Evolutionary conservation across 148 eudicot species (phyloP).

Genomic region (Tetragonia tetragonoides): DNA sequence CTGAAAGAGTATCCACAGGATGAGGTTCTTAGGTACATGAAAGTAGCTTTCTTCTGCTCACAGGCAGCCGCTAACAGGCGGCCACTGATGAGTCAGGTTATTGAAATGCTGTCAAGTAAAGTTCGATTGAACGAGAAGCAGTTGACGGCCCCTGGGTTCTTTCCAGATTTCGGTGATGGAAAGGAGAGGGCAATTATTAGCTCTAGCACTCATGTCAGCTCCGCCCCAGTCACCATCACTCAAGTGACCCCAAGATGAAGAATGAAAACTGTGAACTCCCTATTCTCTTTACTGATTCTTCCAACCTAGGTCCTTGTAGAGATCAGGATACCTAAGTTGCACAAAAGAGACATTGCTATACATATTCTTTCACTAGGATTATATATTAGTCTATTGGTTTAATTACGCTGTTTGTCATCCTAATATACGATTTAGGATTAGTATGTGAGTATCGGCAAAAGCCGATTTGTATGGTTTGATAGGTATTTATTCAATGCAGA

Average conservation of each 20-base stretch:
- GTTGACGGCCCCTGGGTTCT: constrained; percentile 72
- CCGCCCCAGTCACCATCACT: constrained; percentile 56
- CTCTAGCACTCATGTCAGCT: constrained; percentile 55
- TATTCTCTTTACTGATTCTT: constrained; percentile 16
- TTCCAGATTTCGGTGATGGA: constrained; percentile 36
- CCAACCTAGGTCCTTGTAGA: constrained; percentile 3
- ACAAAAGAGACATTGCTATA: not conserved
- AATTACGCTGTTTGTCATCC: not conserved
- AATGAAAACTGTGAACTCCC: not conserved
- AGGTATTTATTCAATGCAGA: too few relatives aligned
- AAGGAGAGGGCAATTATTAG: constrained; percentile 39
- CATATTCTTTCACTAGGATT: not conserved
- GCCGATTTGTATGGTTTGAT: too few relatives aligned
- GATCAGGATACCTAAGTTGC: not conserved
- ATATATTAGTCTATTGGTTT: not conserved
- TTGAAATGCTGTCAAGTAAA: constrained; percentile 71
- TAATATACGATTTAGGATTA: not conserved
- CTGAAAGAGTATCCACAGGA: constrained; percentile 59
- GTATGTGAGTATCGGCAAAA: not conserved
- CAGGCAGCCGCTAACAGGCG: constrained; percentile 73
- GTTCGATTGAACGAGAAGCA: constrained; percentile 62
- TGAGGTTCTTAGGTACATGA: constrained; percentile 57
- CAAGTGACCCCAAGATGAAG: constrained; percentile 66
- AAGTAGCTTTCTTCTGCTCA: constrained; percentile 84
- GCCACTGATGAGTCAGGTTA: constrained; percentile 84